Evolutionary conservation across 768 basidiomycete genomes (phyloP).

Genomic region (Cystofilobasidium bisporidii): DNA sequence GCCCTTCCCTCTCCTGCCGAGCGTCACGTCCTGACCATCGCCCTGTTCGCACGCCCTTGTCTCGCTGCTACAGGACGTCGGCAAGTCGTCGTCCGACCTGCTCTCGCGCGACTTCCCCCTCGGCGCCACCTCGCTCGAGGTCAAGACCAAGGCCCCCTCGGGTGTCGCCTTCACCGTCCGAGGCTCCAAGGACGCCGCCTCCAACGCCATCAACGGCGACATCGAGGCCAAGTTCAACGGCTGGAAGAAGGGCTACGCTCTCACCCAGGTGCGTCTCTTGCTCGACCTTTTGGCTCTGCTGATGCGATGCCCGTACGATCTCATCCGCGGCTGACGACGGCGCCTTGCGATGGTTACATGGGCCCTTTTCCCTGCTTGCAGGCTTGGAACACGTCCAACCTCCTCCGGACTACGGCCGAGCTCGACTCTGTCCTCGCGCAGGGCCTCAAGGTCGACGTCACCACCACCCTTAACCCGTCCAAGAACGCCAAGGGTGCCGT

Average conservation of each 20-base stretch:
- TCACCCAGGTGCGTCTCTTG: slow-evolving; percentile 51
- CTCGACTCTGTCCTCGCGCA: slow-evolving; percentile 94
- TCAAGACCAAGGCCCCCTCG: slow-evolving; percentile 74
- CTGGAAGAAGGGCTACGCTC: slow-evolving; percentile 79
- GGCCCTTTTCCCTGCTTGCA: slow-evolving; percentile 39
- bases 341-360: not conserved
- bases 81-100: slow-evolving; percentile 94
- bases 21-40: not conserved
- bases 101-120: slow-evolving; percentile 86
- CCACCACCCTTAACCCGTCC: slow-evolving; percentile 71
- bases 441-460: slow-evolving; percentile 90
- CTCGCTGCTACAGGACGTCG: slow-evolving; percentile 38
- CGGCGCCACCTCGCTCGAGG: slow-evolving; percentile 46
- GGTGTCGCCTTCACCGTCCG: slow-evolving; percentile 86
- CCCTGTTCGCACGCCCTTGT: not conserved
- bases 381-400: slow-evolving; percentile 89
- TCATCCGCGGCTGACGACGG: not conserved
- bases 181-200: slow-evolving; percentile 68
- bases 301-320: not conserved
- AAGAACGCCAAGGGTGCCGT: slow-evolving; percentile 76
- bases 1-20: not conserved
- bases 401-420: slow-evolving; percentile 83
- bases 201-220: slow-evolving; percentile 67
- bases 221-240: slow-evolving; percentile 91
- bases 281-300: not conserved